These are phyloP conservation scores for Penicillium steckii DNA, from an alignment of 495 filamentous ascomycete genomes.

Conservation along the genomic window DNA sequence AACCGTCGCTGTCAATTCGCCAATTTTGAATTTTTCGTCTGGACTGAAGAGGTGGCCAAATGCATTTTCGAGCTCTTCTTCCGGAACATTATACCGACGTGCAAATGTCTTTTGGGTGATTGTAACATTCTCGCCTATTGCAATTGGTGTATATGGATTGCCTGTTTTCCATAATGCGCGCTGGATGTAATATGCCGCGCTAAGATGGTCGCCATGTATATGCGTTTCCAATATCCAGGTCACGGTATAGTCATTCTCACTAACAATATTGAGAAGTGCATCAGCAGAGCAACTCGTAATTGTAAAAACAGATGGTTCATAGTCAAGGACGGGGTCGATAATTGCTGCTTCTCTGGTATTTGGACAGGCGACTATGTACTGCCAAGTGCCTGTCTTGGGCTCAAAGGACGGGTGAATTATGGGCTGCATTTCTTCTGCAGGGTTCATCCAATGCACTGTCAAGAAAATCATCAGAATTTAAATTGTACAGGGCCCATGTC, in stretches of 20 bases:
- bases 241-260: slow-evolving; percentile 40
- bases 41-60: slow-evolving; percentile 51
- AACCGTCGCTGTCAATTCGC: slow-evolving; percentile 36
- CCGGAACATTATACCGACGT: slow-evolving; percentile 37
- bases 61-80: slow-evolving; percentile 32
- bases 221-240: slow-evolving; percentile 53
- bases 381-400: slow-evolving; percentile 46
- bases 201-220: slow-evolving; percentile 56
- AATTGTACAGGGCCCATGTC: neutral
- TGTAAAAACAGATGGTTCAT: slow-evolving; percentile 32
- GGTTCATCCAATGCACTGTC: neutral
- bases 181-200: slow-evolving; percentile 53
- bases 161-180: slow-evolving; percentile 23
- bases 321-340: slow-evolving; percentile 58
- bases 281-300: slow-evolving; percentile 49
- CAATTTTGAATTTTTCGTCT: slow-evolving; percentile 46
- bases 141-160: slow-evolving; percentile 27
- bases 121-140: slow-evolving; percentile 49
- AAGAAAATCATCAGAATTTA: neutral
- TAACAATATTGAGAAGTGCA: slow-evolving; percentile 32
- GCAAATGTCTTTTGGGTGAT: slow-evolving; percentile 45
- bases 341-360: slow-evolving; percentile 43
- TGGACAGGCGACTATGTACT: slow-evolving; percentile 53
- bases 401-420: slow-evolving; percentile 40
- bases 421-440: slow-evolving; percentile 21